Conservation (phyloP, 164 flowering plant genomes). For the Magnolia changhungtana region DNA sequence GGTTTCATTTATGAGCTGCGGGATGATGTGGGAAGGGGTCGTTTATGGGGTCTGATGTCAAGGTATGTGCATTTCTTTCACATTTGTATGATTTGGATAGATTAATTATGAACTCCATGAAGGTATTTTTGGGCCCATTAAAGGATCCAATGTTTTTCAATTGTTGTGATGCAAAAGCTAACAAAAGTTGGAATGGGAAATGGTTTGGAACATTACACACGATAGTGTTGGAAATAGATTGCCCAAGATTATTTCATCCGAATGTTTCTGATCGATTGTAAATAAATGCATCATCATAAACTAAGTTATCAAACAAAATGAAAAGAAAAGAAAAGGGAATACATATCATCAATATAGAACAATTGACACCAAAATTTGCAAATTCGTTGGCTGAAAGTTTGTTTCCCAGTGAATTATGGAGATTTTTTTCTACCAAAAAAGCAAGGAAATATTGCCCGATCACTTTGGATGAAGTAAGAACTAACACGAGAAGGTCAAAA, state of each 20-base stretch:
- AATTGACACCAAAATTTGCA: background rate
- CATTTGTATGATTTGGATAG: background rate
- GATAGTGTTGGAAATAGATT: background rate
- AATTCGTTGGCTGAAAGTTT: background rate
- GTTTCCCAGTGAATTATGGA: background rate
- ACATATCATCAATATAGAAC: background rate
- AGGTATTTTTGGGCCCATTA: background rate
- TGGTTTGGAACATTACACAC: background rate
- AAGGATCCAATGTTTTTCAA: background rate
- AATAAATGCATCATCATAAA: background rate
- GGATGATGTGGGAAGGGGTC: constrained; percentile 73
- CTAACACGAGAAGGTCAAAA: too few species aligned
- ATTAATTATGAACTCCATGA: background rate
- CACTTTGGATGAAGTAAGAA: too few species aligned
- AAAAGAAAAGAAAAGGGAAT: background rate
- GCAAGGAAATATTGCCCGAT: too few species aligned
- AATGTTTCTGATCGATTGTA: background rate
- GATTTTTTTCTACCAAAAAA: too few species aligned
- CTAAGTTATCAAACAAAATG: background rate
- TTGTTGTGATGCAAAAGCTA: background rate
- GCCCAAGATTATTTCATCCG: background rate
- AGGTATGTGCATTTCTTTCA: constrained; percentile 38
- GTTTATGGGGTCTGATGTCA: constrained; percentile 79
- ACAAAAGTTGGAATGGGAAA: background rate
- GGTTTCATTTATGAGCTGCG: constrained; percentile 67